Base-by-base conservation (phyloP, 2,329 filamentous ascomycete species). In the Nakataea oryzae region DNA sequence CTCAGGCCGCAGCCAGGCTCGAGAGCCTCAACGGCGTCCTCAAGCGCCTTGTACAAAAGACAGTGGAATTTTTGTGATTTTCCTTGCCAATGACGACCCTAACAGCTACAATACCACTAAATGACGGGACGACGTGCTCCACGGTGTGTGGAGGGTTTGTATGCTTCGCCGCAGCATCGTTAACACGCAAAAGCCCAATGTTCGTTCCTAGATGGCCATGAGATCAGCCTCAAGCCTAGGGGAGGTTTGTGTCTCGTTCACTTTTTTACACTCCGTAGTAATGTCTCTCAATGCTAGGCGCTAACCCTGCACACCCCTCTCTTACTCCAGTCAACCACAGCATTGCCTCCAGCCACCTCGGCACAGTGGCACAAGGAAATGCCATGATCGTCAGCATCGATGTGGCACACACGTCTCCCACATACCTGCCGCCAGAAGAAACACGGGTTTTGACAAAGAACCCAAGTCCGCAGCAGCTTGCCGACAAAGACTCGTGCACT, bases 371-470 rank as follows among this genome's bases (percentile, higher is more conserved):
- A 4, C 79, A 88, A 50, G 84, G 83, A 1, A 86, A 86, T 67
- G 96, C 91, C 0, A 96, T 97, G 86, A 76, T 96, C 1, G 85
- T 95, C 9, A 92, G 93, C 0, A 87, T 95, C 66, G 93, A 96
- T 69, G 92, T 96, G 1, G 96, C 91, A 0, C 93, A 96, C 69
- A 92, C 93, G 0, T 93, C n/a, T 7, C 32, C 57, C 29, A n/a
- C n/a, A n/a, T n/a, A n/a, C n/a, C n/a, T n/a, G n/a, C n/a, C n/a
- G n/a, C n/a, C n/a, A n/a, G n/a, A n/a, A n/a, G n/a, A n/a, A n/a
- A n/a, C n/a, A n/a, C n/a, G n/a, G n/a, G n/a, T n/a, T n/a, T n/a
- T n/a, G n/a, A n/a, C n/a, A n/a, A n/a, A n/a, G n/a, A n/a, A n/a
- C n/a, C n/a, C n/a, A n/a, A n/a, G n/a, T n/a, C n/a, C n/a, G n/a